These are phyloP conservation scores for Porodaedalea pini DNA, from an alignment of 1,284 basidiomycete species.

Conservation along the genomic window DNA sequence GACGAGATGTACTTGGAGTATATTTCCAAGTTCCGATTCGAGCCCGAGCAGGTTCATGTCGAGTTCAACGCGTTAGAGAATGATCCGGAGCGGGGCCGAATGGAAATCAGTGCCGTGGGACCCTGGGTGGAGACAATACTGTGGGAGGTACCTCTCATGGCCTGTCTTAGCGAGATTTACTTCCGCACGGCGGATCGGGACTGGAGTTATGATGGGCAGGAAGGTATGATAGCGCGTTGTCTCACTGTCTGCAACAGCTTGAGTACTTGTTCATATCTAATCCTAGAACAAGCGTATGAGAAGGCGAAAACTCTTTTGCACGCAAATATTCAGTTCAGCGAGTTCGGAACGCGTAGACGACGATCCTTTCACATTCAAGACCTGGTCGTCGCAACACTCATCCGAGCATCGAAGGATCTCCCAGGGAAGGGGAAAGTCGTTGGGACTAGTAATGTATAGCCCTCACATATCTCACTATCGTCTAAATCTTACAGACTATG, in stretches of 20 bases:
- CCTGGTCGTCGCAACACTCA: constrained; percentile 68
- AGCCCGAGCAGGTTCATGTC: constrained; percentile 78
- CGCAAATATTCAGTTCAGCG: constrained; percentile 76
- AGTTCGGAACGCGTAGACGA: constrained; percentile 91
- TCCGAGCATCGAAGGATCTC: constrained; percentile 57
- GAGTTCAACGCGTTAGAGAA: constrained; percentile 56
- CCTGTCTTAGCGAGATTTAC: constrained; percentile 78
- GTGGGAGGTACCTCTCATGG: constrained; percentile 96
- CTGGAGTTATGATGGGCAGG: constrained; percentile 83
- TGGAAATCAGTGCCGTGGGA: constrained; percentile 75
- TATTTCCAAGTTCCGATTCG: constrained; percentile 69
- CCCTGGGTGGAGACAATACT: constrained; percentile 89
- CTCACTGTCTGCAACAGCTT: neutral
- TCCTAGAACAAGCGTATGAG: constrained; percentile 52
- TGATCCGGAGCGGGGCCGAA: constrained; percentile 55
- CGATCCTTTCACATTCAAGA: constrained; percentile 82
- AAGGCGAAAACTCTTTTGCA: constrained; percentile 73
- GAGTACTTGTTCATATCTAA: neutral
- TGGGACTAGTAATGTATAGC: constrained; percentile 86
- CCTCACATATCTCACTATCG: neutral
- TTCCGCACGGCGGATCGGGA: constrained; percentile 69
- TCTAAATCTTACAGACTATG: neutral
- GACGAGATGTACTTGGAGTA: constrained; percentile 73
- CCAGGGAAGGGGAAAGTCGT: constrained; percentile 55
- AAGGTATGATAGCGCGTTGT: too few species aligned